Percentiles rank a stretch among this genome's conserved stretches.
These are phyloP conservation scores for Psophocarpus tetragonolobus DNA, from an alignment of 306 rosid species.

Conservation along the genomic window DNA sequence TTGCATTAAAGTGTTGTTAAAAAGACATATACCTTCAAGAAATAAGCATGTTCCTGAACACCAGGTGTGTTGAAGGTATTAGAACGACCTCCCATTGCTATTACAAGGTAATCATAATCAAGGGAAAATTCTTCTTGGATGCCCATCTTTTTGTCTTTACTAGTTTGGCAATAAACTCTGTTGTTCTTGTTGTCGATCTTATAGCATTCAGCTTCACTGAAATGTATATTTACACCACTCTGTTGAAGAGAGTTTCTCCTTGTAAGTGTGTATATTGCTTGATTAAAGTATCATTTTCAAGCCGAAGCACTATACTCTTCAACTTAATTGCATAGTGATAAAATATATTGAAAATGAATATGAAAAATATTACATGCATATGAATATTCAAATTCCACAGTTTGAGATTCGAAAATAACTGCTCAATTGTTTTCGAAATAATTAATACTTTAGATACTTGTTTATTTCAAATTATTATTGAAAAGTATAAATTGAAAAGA, in stretches of 20 bases:
- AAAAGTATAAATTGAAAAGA: too few species aligned
- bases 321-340: neutral
- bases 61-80: slow-evolving; percentile 98
- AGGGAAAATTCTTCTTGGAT: slow-evolving; percentile 65
- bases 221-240: slow-evolving; percentile 59
- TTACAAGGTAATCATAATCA: slow-evolving; percentile 83
- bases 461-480: neutral
- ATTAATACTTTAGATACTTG: neutral
- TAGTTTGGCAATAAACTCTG: slow-evolving; percentile 68
- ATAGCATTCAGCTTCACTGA: slow-evolving; percentile 84
- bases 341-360: too few species aligned
- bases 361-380: neutral
- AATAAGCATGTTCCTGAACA: slow-evolving; percentile 76
- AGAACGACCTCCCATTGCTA: slow-evolving; percentile 82
- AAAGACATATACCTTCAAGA: slow-evolving; percentile 69
- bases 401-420: neutral
- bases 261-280: neutral
- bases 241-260: slow-evolving; percentile 33
- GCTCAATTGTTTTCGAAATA: neutral
- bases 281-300: neutral
- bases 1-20: neutral
- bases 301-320: neutral
- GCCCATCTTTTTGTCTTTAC: slow-evolving; percentile 42
- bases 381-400: neutral
- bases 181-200: slow-evolving; percentile 78